phyloP scores from a whole-genome alignment of 148 eudicot species.

The Vaccinium corymbosum region DNA sequence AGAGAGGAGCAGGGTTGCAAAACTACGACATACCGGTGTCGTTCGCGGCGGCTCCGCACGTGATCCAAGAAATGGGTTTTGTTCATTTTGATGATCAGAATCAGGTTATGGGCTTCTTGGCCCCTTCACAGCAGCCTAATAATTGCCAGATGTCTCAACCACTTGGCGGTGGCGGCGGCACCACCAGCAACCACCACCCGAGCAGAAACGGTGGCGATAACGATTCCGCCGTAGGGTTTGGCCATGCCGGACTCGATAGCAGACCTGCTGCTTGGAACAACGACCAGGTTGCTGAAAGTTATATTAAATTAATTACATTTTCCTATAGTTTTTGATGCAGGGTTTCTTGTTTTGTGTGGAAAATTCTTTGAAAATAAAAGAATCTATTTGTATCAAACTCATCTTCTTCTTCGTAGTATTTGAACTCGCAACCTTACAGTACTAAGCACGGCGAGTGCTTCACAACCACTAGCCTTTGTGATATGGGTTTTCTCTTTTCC shows the following conservation, averaged over 20 bases:
- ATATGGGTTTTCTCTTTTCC: not conserved
- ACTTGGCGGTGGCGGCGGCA: not conserved
- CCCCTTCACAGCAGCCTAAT: slow-evolving; percentile 14
- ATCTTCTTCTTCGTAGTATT: too few species aligned
- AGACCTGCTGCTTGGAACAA: slow-evolving; percentile 33
- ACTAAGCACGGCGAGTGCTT: too few species aligned
- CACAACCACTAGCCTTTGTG: not conserved
- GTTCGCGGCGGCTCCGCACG: slow-evolving; percentile 14
- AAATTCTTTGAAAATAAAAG: too few species aligned
- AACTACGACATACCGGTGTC: slow-evolving; percentile 27
- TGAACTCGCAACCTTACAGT: too few species aligned
- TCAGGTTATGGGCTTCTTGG: slow-evolving; percentile 36
- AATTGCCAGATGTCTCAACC: slow-evolving; percentile 21
- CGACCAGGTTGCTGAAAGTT: slow-evolving; percentile 19
- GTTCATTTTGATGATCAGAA: slow-evolving; percentile 40
- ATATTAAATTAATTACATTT: too few species aligned
- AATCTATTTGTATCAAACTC: too few species aligned
- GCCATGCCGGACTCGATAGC: slow-evolving; percentile 9
- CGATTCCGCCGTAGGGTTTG: slow-evolving; percentile 1
- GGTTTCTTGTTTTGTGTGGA: too few species aligned
- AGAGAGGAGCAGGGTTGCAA: slow-evolving; percentile 18
- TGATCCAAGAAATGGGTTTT: slow-evolving; percentile 36
- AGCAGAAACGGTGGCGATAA: not conserved
- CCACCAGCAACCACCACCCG: slow-evolving; percentile 14
- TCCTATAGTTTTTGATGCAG: too few species aligned